Evolutionary conservation across 495 filamentous ascomycete genomes (phyloP), one percentile per base, ranked within the genome.

Genomic region (Rhypophila decipiens): DNA sequence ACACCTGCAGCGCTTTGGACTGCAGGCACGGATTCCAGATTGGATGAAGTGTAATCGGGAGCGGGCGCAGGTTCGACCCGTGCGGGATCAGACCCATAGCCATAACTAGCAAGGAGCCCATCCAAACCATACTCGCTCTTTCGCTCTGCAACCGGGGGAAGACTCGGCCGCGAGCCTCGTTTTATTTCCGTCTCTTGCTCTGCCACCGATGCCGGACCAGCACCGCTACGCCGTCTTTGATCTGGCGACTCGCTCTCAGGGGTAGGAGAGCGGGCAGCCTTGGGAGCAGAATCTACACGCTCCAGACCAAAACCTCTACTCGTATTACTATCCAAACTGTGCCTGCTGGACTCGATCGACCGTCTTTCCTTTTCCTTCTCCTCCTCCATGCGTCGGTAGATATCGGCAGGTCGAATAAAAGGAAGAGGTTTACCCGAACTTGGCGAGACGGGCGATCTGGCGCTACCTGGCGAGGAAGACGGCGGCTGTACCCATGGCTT

Each of bases 401-500:
- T 86, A 51, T 95, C 87, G 18, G 82, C 82, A 10, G 89, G 87
- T 15, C 86, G 74, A 20, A 88, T 73, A 50, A 91, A 82, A 2
- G 84, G 77, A 1, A 77, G 60, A 3, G 77, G 55, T 51, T 83
- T 82, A 17, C n/a, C n/a, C n/a, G n/a, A n/a, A n/a, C 38, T 39
- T 12, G 63, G 42, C 27, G 64, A 51, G 31, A 52, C 45, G 4
- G 51, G 50, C 35, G 52, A 60, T 15, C 31, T 43, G 4, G 52
- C 24, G 37, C 49, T 55, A 17, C 21, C 39, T 0, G 73, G 69
- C 7, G 72, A 70, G n/a, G 60, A 44, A 7, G 68, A 50, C 49
- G 64, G 57, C 22, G 56, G 53, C 8, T 58, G 59, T 24, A 39
- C 27, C 63, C 60, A 64, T 33, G 66, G 60, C 33, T 53, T 60